phyloP scores from a whole-genome alignment of 306 rosid genomes.

The Carpinus fangiana region DNA sequence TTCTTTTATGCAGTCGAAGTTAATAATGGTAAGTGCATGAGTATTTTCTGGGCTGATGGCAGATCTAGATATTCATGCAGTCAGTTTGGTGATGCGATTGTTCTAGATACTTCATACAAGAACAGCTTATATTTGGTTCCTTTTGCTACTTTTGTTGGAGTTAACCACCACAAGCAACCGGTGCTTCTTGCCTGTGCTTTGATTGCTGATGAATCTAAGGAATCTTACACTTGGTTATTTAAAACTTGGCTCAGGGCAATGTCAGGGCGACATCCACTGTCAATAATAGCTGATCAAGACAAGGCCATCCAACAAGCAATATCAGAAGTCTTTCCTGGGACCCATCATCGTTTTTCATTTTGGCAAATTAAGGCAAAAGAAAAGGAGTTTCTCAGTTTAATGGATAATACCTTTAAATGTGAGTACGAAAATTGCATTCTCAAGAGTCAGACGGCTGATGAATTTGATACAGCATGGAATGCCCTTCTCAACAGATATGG shows the following conservation, averaged over 20 bases:
- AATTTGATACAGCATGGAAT: conserved; percentile 78
- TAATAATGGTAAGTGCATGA: conserved; percentile 77
- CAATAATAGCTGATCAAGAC: conserved; percentile 91
- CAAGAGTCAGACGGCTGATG: conserved; percentile 72
- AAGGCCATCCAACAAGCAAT: conserved; percentile 74
- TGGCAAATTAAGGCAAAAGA: conserved; percentile 89
- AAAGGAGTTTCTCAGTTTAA: conserved; percentile 55
- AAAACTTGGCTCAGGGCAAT: conserved; percentile 90
- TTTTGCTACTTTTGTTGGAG: conserved; percentile 83
- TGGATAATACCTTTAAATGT: conserved; percentile 59
- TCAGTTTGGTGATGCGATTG: conserved; percentile 85
- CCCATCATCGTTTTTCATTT: conserved; percentile 78
- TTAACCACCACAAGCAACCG: conserved; percentile 92
- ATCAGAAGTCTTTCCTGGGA: conserved; percentile 65
- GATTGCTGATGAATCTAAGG: conserved; percentile 82
- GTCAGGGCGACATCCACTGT: conserved; percentile 72
- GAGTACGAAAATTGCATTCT: conserved; percentile 79
- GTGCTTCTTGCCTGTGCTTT: conserved; percentile 97
- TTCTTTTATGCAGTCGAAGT: conserved; percentile 86
- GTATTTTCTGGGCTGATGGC: conserved; percentile 97
- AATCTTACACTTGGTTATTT: conserved; percentile 89
- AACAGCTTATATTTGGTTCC: conserved; percentile 75
- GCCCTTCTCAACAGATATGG: conserved; percentile 67
- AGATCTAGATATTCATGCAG: conserved; percentile 89
- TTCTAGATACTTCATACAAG: conserved; percentile 78